Percentiles rank a stretch among this genome's conserved stretches.
These are phyloP conservation scores for Neonectria sp. DNA, from an alignment of 2,329 filamentous ascomycete genomes.

Conservation along the genomic window DNA sequence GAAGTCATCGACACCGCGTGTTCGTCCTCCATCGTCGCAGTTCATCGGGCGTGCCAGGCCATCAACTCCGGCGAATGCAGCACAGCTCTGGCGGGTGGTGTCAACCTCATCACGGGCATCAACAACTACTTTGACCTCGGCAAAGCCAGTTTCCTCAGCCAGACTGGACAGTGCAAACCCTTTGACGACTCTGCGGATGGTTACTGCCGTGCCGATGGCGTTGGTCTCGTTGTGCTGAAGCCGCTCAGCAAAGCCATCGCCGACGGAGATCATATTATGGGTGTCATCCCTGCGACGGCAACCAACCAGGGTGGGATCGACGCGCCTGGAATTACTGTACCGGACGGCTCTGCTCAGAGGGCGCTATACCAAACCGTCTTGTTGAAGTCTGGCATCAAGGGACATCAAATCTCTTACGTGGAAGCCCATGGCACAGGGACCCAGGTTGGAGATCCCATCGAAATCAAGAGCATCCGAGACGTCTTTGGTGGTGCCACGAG, in stretches of 20 bases:
- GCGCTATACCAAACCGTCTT: conserved; percentile 79
- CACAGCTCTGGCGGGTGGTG: conserved; percentile 56
- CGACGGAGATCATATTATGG: conserved; percentile 83
- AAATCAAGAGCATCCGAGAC: conserved; percentile 47
- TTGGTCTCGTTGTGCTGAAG: conserved; percentile 83
- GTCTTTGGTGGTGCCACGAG: conserved; percentile 30
- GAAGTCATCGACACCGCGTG: conserved; percentile 58
- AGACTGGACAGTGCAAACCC: conserved; percentile 58
- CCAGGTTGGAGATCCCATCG: conserved; percentile 61
- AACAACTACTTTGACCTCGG: conserved; percentile 41
- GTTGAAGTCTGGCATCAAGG: conserved; percentile 52
- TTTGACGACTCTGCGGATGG: conserved; percentile 87
- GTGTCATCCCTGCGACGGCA: conserved; percentile 79
- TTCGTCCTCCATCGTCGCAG: conserved; percentile 54
- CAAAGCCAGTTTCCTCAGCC: conserved; percentile 42
- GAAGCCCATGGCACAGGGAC: conserved; percentile 66
- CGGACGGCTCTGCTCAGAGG: conserved; percentile 83
- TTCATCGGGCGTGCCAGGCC: conserved; percentile 52
- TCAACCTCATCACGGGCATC: conserved; percentile 54
- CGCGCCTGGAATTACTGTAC: conserved; percentile 83
- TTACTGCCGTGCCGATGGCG: conserved; percentile 85
- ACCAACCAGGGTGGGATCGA: conserved; percentile 88
- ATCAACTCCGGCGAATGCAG: conserved; percentile 51
- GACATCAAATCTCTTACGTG: conserved; percentile 50
- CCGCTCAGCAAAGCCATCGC: conserved; percentile 81